A percentile compares a stretch with the other conserved stretches of the same genome.
Conservation (phyloP, 768 basidiomycete species). For the Phanerochaete sordida region DNA sequence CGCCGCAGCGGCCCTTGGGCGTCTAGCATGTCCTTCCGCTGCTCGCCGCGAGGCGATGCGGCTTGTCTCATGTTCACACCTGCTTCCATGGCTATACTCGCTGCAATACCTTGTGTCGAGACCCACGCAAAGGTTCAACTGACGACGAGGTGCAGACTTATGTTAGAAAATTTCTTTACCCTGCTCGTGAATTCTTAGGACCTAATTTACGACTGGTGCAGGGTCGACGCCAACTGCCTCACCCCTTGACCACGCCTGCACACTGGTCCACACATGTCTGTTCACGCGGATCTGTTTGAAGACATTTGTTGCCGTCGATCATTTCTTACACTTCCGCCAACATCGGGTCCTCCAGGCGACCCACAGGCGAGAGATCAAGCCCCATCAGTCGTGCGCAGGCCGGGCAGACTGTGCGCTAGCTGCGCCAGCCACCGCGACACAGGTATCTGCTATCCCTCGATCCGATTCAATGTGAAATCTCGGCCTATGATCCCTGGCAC, state of each 20-base stretch:
- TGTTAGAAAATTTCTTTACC: no score
- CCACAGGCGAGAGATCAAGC: slow-evolving; percentile 5
- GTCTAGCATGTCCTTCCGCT: no score
- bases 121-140: no score
- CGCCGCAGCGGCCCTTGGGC: no score
- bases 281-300: neutral
- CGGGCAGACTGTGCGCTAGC: neutral
- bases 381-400: slow-evolving; percentile 5
- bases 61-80: no score
- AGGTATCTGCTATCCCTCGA: slow-evolving; percentile 6
- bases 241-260: neutral
- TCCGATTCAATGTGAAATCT: slow-evolving; percentile 6
- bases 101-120: no score
- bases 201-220: no score
- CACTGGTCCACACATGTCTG: neutral
- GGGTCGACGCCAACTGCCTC: no score
- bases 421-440: neutral
- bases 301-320: neutral
- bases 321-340: neutral
- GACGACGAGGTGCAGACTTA: no score
- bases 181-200: no score
- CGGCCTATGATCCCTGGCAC: slow-evolving; percentile 9
- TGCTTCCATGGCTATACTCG: no score
- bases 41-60: no score
- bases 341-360: neutral